Base-by-base conservation (phyloP, 805 yeast genomes). In the Jamesozyma jinghongensis region DNA sequence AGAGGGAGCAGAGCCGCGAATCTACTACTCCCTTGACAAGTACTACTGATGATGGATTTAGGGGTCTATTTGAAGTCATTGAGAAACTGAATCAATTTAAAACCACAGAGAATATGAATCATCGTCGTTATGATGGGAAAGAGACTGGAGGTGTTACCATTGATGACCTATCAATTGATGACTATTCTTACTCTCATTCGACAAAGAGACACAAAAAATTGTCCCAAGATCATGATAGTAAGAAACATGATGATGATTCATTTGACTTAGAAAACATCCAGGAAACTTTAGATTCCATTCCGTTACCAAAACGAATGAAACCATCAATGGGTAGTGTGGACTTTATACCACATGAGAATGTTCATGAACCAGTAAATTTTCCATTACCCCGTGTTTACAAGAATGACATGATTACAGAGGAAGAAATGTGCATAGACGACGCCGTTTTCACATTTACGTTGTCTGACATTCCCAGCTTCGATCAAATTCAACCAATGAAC, bases 291-390 rank as follows among this genome's bases (percentile, higher is more conserved):
- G 51, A 52, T 25, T 42, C 47, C 7, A 50, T 53, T 25, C 53
- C 55, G 2, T 16, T 43, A 29, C 26, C 40, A 6, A 40, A 40
- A 17, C 34, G 35, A 28, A 26, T 14, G n/a, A 36, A 33, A 29
- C 27, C 36, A n/a, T 32, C 42, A 20, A 41, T 39, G 10, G 38
- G n/a, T 10, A 28, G 19, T 30, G 3, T n/a, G 3, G 35, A 29
- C n/a, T 5, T 14, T 13, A 7, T 8, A 30, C n/a, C 40, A 38
- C 13, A 30, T 30, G 51, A 50, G 14, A 44, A 40, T 25, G 43
- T 52, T n/a, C 53, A 53, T n/a, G 51, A 51, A 35, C 59, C 61
- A 6, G 61, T 56, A 8, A 56, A 56, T 32, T 44, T 43, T 19
- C 48, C 59, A 1, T 40, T 56, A 37, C 61, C 61, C 8, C 43